Base-by-base conservation (phyloP, 2,329 filamentous ascomycete genomes). In the Alternaria rosae region DNA sequence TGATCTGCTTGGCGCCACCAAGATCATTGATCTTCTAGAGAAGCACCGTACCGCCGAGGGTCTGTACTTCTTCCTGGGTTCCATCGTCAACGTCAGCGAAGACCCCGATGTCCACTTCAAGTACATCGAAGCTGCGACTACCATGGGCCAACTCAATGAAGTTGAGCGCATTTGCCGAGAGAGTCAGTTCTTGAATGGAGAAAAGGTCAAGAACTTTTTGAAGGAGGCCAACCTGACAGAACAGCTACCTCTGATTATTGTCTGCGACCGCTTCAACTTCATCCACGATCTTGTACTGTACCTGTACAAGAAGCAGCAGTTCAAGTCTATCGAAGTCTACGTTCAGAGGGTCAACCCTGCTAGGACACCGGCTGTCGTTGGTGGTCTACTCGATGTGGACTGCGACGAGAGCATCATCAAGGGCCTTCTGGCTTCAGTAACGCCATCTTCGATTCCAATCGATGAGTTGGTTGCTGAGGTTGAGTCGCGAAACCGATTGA, bases 251-350 rank as follows among this genome's bases (percentile, higher is more conserved):
- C 85, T 99, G 57, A 99, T 99, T 82, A 97, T 98, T 72, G 93
- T 99, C 61, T 99, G 96, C 82, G 95, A 99, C 78, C 92, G 94
- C n/a, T 97, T 96, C 87, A 97, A 98, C 84, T 97, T 99, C 76
- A 93, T 98, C 43, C 95, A 99, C 76, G 95, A 99, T 76, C 82
- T 99, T 76, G 93, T 99, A 45, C 87, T 99, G 21, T 97, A 95
- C 82, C 88, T 99, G 9, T 99, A 99, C 85, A 95, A 98, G 85
- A 97, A 97, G 82, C 94, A 99, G 82, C 94, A 98, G 78, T 99
- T 97, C 87, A 93, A 97, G 83, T 97, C 95, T 1, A 99, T 99
- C 68, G 95, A 99, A 83, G 90, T 96, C 10, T 99, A 99, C 72
- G 95, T 99, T 26, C 95, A 99, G 84, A 91, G 93, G 45, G 94